These are phyloP conservation scores for Fonsecaea erecta DNA, from an alignment of 2,329 filamentous ascomycete species.

Conservation along the genomic window DNA sequence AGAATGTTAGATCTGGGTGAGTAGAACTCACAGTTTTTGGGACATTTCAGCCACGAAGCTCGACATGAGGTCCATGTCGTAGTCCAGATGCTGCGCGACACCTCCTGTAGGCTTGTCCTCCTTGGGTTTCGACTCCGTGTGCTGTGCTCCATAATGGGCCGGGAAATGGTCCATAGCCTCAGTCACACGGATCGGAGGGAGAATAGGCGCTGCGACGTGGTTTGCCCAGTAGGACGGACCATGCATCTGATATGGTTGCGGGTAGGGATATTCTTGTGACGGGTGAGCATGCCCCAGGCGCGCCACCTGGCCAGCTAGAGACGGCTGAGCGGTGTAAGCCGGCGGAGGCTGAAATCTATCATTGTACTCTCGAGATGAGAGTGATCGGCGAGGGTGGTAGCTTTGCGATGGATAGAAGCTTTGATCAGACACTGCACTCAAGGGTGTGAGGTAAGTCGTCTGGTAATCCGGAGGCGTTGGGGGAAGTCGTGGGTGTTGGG, in stretches of 20 bases:
- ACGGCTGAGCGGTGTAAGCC: constrained; percentile 42
- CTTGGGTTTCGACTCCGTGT: constrained; percentile 51
- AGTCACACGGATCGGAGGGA: constrained; percentile 50
- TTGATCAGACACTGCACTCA: constrained; percentile 35
- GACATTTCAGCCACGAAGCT: constrained; percentile 94
- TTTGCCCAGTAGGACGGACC: constrained; percentile 32
- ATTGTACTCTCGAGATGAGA: constrained; percentile 51
- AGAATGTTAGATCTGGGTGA: constrained; percentile 36
- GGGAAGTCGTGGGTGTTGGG: constrained; percentile 36
- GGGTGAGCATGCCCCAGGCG: constrained; percentile 25
- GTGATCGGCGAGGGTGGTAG: constrained; percentile 50
- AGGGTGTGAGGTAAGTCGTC: constrained; percentile 35
- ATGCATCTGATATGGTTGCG: constrained; percentile 29
- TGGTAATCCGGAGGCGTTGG: constrained; percentile 39
- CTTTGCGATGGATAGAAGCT: constrained; percentile 44
- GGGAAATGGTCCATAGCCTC: constrained; percentile 40
- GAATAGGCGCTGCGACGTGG: constrained; percentile 41
- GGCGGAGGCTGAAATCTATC: constrained; percentile 50
- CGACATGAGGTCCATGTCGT: constrained; percentile 94
- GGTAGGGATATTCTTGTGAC: constrained; percentile 31
- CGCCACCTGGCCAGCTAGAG: constrained; percentile 21
- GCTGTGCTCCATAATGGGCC: constrained; percentile 38
- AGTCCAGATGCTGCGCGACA: constrained; percentile 91
- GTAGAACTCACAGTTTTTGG: constrained; percentile 65
- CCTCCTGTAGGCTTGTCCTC: constrained; percentile 76